Conservation (phyloP, 169 alveolate species). For the Amoebophrya sp. region DNA sequence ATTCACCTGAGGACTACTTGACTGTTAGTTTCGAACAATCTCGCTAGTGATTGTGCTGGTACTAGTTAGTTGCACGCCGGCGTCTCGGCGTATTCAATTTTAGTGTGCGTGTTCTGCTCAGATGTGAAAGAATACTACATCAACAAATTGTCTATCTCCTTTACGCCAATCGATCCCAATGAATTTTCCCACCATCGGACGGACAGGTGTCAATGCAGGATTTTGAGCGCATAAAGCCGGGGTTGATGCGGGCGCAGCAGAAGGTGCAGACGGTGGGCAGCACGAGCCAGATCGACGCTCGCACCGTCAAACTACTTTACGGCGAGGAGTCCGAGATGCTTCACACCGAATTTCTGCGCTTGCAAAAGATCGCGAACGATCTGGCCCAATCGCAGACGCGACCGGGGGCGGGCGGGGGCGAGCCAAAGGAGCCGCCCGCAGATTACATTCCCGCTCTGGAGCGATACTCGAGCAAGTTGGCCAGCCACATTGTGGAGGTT, state of each 20-base stretch:
- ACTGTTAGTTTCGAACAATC: too few species aligned
- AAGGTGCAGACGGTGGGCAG: too few species aligned
- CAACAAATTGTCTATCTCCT: not conserved
- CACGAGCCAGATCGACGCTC: not conserved
- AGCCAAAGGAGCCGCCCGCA: too few species aligned
- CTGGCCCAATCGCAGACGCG: not conserved
- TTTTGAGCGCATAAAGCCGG: not conserved
- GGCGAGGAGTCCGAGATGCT: not conserved
- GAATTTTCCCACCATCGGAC: too few species aligned
- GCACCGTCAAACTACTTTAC: not conserved
- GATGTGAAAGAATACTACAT: not conserved
- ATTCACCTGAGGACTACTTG: too few species aligned
- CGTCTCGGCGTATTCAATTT: too few species aligned
- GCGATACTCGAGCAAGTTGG: not conserved
- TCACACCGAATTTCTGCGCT: not conserved
- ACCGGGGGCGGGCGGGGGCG: too few species aligned
- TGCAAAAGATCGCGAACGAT: not conserved
- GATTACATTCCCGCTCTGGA: not conserved
- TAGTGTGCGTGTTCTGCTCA: too few species aligned
- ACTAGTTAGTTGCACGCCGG: too few species aligned
- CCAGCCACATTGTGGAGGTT: not conserved
- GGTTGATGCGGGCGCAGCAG: not conserved
- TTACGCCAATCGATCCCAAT: too few species aligned
- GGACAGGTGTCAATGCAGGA: not conserved
- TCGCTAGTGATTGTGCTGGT: too few species aligned